Evolutionary conservation across 305 asterid genomes (phyloP).

Genomic region (Salvia sclarea): DNA sequence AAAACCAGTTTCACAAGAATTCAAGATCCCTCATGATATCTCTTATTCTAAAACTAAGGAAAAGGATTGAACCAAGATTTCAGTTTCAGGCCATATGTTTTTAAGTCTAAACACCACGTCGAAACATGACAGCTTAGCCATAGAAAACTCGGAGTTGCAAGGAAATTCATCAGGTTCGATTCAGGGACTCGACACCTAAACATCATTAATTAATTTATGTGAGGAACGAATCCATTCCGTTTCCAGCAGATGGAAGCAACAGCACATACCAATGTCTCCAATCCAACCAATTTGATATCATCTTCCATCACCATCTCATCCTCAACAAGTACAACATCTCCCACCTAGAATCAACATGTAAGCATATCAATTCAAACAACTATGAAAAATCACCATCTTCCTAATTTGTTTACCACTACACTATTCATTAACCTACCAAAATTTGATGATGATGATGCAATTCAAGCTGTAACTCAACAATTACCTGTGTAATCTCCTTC

Average conservation of each 20-base stretch:
- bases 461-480: background rate
- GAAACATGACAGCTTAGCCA: background rate
- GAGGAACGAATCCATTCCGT: background rate
- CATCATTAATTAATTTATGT: conserved; percentile 4
- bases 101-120: background rate
- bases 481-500: conserved; percentile 58
- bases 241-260: conserved; percentile 17
- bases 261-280: conserved; percentile 60
- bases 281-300: conserved; percentile 54
- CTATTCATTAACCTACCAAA: too few species aligned
- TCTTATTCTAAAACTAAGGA: background rate
- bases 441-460: background rate
- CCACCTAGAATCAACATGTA: conserved; percentile 46
- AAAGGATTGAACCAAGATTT: background rate
- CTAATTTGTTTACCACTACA: background rate
- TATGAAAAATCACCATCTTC: background rate
- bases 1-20: background rate
- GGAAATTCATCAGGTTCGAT: background rate
- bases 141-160: background rate
- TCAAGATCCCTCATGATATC: background rate
- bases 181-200: background rate
- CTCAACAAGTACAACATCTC: conserved; percentile 61
- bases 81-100: conserved; percentile 1
- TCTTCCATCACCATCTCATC: conserved; percentile 55
- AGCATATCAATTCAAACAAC: conserved; percentile 13